Conservation (phyloP, 1,284 basidiomycete genomes). For the Leccinum pachyderme region DNA sequence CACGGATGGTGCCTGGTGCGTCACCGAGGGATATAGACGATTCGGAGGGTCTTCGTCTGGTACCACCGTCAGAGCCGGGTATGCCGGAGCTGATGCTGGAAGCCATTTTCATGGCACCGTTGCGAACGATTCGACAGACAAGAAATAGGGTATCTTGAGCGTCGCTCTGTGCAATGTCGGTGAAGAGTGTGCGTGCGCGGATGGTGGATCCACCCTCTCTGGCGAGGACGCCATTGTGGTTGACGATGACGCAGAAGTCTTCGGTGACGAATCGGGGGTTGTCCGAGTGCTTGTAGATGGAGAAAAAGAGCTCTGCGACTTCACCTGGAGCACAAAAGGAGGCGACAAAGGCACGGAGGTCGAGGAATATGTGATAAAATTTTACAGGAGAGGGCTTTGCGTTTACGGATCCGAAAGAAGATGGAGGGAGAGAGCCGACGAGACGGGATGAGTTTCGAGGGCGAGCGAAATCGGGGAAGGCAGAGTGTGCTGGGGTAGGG, state of each 20-base stretch:
- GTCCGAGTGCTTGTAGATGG: conserved; percentile 85
- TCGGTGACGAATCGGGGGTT: conserved; percentile 85
- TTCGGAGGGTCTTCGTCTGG: conserved; percentile 52
- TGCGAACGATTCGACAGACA: conserved; percentile 89
- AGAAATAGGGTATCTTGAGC: conserved; percentile 82
- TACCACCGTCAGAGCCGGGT: conserved; percentile 37
- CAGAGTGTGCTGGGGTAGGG: conserved; percentile 66
- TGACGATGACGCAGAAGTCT: conserved; percentile 88
- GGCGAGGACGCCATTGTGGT: conserved; percentile 86
- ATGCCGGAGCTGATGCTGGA: conserved; percentile 51
- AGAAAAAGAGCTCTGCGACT: conserved; percentile 91
- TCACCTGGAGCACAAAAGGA: conserved; percentile 88
- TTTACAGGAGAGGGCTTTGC: conserved; percentile 53
- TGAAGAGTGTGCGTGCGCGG: conserved; percentile 83
- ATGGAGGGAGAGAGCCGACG: conserved; percentile 44
- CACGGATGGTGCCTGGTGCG: conserved; percentile 26
- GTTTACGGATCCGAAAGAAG: conserved; percentile 9
- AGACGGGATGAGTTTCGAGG: conserved; percentile 48
- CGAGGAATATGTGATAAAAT: conserved; percentile 88
- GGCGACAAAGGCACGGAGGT: conserved; percentile 89
- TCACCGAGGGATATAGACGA: conserved; percentile 38
- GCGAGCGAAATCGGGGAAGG: conserved; percentile 56
- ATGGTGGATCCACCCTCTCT: conserved; percentile 57
- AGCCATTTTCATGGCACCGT: conserved; percentile 81
- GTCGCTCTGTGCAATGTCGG: conserved; percentile 83